phyloP scores from a whole-genome alignment of 805 yeast species.

The Candida railenensis region DNA sequence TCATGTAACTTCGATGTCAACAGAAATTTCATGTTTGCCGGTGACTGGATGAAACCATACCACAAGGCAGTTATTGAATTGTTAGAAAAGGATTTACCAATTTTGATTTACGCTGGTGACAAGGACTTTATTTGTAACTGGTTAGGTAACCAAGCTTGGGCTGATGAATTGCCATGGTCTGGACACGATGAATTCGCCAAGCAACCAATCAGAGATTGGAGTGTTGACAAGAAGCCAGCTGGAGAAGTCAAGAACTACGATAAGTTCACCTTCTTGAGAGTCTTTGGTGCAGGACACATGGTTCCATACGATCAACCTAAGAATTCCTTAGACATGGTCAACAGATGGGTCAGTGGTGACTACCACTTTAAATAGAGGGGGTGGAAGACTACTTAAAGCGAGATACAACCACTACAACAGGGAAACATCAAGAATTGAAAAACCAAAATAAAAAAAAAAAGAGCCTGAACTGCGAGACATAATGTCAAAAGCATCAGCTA shows the following conservation, averaged over 20 bases:
- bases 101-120: constrained; percentile 90
- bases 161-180: constrained; percentile 66
- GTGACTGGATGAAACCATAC: constrained; percentile 92
- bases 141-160: constrained; percentile 88
- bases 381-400: neutral
- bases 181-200: constrained; percentile 48
- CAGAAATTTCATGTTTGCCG: constrained; percentile 77
- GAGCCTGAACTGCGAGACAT: too few species aligned
- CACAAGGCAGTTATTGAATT: constrained; percentile 56
- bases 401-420: too few species aligned
- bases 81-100: constrained; percentile 70
- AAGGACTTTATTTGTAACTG: constrained; percentile 92
- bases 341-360: constrained; percentile 80
- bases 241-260: constrained; percentile 78
- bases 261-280: constrained; percentile 76
- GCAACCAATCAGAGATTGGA: constrained; percentile 44
- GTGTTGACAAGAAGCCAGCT: constrained; percentile 35
- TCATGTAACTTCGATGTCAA: constrained; percentile 78
- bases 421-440: too few species aligned
- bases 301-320: constrained; percentile 89
- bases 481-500: too few species aligned
- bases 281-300: constrained; percentile 94
- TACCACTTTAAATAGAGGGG: constrained; percentile 27
- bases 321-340: constrained; percentile 73
- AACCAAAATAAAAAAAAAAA: too few species aligned